Conservation (phyloP, 495 filamentous ascomycete genomes). For the Daldinia grandis region DNA sequence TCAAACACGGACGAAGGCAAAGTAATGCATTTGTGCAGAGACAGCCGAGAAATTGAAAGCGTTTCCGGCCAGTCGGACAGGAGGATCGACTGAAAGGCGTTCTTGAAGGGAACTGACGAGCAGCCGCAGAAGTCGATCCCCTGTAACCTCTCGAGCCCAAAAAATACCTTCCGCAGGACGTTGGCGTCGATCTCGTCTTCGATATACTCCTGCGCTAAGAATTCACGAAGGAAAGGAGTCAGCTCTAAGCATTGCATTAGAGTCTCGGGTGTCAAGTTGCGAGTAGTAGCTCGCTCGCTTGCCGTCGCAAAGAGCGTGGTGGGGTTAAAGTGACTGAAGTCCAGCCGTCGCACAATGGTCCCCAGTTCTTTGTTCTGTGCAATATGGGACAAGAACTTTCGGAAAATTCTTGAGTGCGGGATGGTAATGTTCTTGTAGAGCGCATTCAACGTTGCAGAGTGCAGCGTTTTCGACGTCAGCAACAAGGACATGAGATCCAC, state of each 20-base stretch:
- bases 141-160: slow-evolving; percentile 71
- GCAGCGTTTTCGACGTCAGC: slow-evolving; percentile 76
- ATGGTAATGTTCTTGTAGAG: slow-evolving; percentile 87
- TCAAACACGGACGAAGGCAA: slow-evolving; percentile 74
- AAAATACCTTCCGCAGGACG: slow-evolving; percentile 78
- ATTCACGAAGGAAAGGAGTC: slow-evolving; percentile 80
- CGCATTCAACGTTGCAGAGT: slow-evolving; percentile 77
- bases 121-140: slow-evolving; percentile 84
- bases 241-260: slow-evolving; percentile 78
- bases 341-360: slow-evolving; percentile 79
- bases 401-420: slow-evolving; percentile 86
- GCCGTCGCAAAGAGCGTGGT: slow-evolving; percentile 80
- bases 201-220: slow-evolving; percentile 82
- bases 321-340: slow-evolving; percentile 91
- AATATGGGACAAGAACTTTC: slow-evolving; percentile 81
- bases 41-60: slow-evolving; percentile 72
- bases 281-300: slow-evolving; percentile 80
- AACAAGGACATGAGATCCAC: slow-evolving; percentile 82
- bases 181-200: slow-evolving; percentile 77
- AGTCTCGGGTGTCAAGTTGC: slow-evolving; percentile 81
- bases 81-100: slow-evolving; percentile 56
- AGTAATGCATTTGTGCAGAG: slow-evolving; percentile 83
- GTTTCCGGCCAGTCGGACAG: slow-evolving; percentile 54
- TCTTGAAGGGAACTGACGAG: slow-evolving; percentile 73
- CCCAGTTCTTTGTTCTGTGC: slow-evolving; percentile 74